Evolutionary conservation across 345 rosid genomes (phyloP), one percentile per base, ranked within the genome.

Genomic region (Melaleuca alternifolia): DNA sequence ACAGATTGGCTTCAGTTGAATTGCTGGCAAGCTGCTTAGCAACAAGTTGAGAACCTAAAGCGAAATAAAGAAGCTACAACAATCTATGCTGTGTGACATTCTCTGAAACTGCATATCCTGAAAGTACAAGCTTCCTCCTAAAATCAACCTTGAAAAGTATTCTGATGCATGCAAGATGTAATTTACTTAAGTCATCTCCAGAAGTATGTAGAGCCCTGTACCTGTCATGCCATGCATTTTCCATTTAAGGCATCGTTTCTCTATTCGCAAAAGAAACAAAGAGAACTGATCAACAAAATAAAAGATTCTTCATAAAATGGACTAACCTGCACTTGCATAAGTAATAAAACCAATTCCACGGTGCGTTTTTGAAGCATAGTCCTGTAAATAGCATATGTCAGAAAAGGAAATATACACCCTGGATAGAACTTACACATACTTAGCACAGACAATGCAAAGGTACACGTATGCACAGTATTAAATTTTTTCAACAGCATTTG

Each of bases 271-370:
- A 28, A 12, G 12, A 83, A 86, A 24, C 30, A 6, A 24, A 50
- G 37, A 77, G 23, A 54, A 15, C 44, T 33, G 37, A 84, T 18
- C 15, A 53, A 26, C 8, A 18, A n/a, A 71, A 56, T 8, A 28
- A 83, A 30, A 23, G 26, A 33, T 51, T 83, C 84, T 82, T 53
- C 30, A 44, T 33, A 62, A 15, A 84, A 84, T 26, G 50, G 86
- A 76, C 94, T 85, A 13, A 98, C 99, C 99, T 90, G 98, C 91
- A 87, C 88, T 95, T 77, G 95, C 91, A 86, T 92, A 98, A 87
- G 99, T 98, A 85, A 98, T 93, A 87, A 96, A 98, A 52, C 99
- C 99, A 88, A 98, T 98, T 87, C 99, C 99, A 53, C 99, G 95
- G 88, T 98, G 99, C 46, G 94, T 87, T 91, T 94, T 98, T 16